Evolutionary conservation across 768 basidiomycete species (phyloP), one percentile per base, ranked within the genome.

Genomic region (Kwoniella pini): DNA sequence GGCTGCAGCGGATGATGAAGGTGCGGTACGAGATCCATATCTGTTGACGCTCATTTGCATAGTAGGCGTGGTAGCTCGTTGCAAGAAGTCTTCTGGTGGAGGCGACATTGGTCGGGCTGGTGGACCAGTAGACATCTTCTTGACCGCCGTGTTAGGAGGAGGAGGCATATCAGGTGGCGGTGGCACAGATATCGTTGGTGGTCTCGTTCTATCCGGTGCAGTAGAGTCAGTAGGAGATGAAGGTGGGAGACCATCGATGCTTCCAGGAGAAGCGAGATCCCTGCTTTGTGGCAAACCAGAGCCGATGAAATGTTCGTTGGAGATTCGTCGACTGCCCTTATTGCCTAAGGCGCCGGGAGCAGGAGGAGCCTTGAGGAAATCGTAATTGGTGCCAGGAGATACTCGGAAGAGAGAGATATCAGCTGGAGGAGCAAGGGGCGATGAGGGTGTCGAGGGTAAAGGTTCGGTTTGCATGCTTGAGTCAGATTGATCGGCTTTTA

Each of bases 81-180:
- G 88, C 62, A 96, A 87, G 72, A 96, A 88, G 57, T 97, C 93
- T 17, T 88, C 81, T 17, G 93, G 95, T 4, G 93, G 94, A 1
- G 95, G 94, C 0, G 95, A 97, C 3, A 86, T 88, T 0, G 95
- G 95, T 43, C 94, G 83, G 27, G 90, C 88, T 0, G 94, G 93
- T 11, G 89, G 88, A 4, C 80, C 77, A 63, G 86, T 90, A 0
- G 91, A 90, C 45, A 91, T 92, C 54, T 88, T 84, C 80, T 88
- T 91, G 80, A 90, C 88, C 24, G 57, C 27, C 87, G 82, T 4
- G 82, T 77, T 10, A 82, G 80, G 26, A 9, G 79, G 75, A 17
- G 80, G 70, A 13, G 80, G 74, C 51, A 80, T 72, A 15, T 60
- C 67, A 9, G 76, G 78, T 17, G 60, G 80, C 45, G 36, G 81